Conservation (phyloP, 2,329 filamentous ascomycete genomes). For the Botryotinia calthae region DNA sequence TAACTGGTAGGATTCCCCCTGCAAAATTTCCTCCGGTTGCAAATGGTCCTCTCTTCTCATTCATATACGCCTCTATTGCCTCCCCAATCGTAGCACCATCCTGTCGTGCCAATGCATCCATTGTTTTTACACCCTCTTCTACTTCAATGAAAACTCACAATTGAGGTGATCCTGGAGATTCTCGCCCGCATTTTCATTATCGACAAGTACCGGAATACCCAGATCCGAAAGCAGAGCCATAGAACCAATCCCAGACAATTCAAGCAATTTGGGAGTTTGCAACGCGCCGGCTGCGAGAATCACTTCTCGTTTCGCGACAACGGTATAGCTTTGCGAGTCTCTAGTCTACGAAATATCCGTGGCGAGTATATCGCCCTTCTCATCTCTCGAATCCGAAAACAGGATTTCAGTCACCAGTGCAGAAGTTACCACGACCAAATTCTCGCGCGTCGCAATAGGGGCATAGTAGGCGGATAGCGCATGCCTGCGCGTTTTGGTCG, state of each 20-base stretch:
- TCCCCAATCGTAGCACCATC: not conserved
- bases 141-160: not conserved
- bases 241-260: constrained; percentile 38
- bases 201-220: constrained; percentile 26
- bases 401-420: not conserved
- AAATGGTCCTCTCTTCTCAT: not conserved
- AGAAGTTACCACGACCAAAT: not conserved
- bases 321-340: constrained; percentile 26
- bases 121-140: not conserved
- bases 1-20: not conserved
- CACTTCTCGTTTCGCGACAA: constrained; percentile 38
- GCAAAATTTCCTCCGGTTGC: not conserved
- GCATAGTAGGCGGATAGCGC: not conserved
- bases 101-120: not conserved
- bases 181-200: constrained; percentile 32
- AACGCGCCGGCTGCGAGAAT: constrained; percentile 35
- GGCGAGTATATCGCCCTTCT: not conserved
- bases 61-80: not conserved
- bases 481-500: not conserved
- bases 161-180: constrained; percentile 26
- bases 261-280: constrained; percentile 37
- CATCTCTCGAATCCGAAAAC: not conserved
- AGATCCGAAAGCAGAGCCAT: constrained; percentile 23
- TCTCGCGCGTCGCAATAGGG: not conserved
- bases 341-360: constrained; percentile 23